These are phyloP conservation scores for Trichoderma semiorbis DNA, from an alignment of 2,329 filamentous ascomycete species.

Conservation along the genomic window DNA sequence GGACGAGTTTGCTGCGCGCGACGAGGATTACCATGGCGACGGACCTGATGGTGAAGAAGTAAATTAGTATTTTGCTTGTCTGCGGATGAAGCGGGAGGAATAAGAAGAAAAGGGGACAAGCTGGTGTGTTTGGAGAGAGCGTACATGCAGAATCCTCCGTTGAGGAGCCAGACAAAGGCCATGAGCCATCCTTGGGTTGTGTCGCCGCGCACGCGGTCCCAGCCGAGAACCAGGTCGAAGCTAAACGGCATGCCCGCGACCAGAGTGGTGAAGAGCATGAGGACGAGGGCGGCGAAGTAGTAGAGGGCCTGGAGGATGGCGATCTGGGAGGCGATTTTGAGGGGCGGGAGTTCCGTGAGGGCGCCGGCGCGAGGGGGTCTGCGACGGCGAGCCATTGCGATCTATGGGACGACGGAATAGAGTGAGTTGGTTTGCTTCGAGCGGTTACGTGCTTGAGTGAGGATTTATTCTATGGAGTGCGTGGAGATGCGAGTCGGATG, in stretches of 20 bases:
- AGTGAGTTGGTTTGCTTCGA: background rate
- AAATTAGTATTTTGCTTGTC: background rate
- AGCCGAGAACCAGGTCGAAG: conserved; percentile 54
- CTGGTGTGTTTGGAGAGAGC: conserved; percentile 24
- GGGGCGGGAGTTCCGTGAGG: conserved; percentile 57
- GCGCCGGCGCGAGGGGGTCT: conserved; percentile 58
- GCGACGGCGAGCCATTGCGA: conserved; percentile 51
- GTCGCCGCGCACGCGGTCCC: conserved; percentile 57
- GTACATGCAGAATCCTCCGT: conserved; percentile 52
- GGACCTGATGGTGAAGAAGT: conserved; percentile 50
- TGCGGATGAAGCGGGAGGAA: background rate
- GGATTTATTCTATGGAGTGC: background rate
- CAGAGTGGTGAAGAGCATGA: conserved; percentile 57
- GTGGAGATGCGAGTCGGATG: background rate
- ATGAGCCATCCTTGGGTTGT: conserved; percentile 60
- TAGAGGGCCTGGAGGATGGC: conserved; percentile 54
- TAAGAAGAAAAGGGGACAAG: background rate
- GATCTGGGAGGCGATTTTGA: conserved; percentile 59
- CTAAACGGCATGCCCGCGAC: conserved; percentile 55
- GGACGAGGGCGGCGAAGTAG: conserved; percentile 48
- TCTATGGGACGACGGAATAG: background rate
- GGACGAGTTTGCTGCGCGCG: conserved; percentile 86
- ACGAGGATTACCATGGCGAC: conserved; percentile 81
- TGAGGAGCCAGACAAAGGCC: conserved; percentile 55
- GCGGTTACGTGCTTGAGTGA: background rate